These are phyloP conservation scores for Adansonia rubrostipa DNA, from an alignment of 441 rosid species.

Conservation along the genomic window DNA sequence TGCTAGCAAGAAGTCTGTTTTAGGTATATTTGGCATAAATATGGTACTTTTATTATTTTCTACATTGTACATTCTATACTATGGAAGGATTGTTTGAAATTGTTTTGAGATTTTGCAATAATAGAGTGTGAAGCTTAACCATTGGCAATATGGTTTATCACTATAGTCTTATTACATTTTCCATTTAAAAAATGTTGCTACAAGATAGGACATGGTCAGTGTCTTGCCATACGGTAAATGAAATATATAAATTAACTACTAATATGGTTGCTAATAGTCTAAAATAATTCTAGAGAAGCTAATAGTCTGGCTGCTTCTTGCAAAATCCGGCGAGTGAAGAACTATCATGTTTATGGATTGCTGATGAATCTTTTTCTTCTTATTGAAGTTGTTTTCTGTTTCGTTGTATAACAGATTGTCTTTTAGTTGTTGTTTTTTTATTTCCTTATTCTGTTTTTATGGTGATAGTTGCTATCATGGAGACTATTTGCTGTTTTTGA, in stretches of 20 bases:
- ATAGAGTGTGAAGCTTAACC: not conserved
- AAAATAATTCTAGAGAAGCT: not conserved
- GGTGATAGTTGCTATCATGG: not conserved
- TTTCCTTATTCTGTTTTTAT: not conserved
- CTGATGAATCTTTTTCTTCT: not conserved
- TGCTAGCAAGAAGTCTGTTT: constrained; percentile 52
- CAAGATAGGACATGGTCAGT: not conserved
- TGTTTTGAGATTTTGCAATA: not conserved
- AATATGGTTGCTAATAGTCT: not conserved
- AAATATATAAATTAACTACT: not conserved
- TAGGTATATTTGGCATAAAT: constrained; percentile 49
- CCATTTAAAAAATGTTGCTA: not conserved
- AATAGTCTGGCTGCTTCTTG: not conserved
- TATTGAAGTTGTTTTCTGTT: not conserved
- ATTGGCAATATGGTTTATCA: not conserved
- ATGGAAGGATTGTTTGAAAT: not conserved
- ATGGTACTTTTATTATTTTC: not conserved
- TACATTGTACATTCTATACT: constrained; percentile 4
- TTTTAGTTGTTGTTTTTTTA: not conserved
- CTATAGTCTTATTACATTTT: not conserved
- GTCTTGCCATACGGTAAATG: not conserved
- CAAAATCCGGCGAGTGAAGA: not conserved
- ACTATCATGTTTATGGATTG: not conserved
- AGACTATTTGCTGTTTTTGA: not conserved
- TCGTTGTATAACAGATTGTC: not conserved